These are phyloP conservation scores for Amanita rimosa DNA, from an alignment of 768 basidiomycete species.

Conservation along the genomic window DNA sequence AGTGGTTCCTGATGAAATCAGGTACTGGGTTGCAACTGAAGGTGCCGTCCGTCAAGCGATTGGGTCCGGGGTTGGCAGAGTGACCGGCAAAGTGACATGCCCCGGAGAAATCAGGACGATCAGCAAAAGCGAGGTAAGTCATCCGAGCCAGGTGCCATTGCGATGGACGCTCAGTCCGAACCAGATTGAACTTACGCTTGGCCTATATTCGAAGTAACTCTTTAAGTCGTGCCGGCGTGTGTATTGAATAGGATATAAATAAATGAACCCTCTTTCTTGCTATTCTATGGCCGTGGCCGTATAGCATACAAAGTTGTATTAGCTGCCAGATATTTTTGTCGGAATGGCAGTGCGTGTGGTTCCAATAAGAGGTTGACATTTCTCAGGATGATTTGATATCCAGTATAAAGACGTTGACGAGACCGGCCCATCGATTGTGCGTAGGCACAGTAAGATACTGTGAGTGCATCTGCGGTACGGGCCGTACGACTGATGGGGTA, in stretches of 20 bases:
- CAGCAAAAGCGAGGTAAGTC: constrained; percentile 55
- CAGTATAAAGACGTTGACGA: background rate
- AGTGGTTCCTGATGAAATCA: constrained; percentile 69
- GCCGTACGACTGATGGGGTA: background rate
- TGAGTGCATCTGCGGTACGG: background rate
- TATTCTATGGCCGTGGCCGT: background rate
- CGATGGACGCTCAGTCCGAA: background rate
- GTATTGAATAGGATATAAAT: constrained; percentile 3
- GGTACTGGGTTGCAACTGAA: constrained; percentile 68
- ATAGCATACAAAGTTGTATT: background rate
- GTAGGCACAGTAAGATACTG: background rate
- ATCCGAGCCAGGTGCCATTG: background rate
- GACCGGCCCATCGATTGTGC: background rate
- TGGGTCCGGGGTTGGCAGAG: constrained; percentile 46
- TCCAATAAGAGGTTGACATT: background rate
- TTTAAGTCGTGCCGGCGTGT: background rate
- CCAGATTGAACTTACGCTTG: constrained; percentile 34
- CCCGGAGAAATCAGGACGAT: constrained; percentile 77
- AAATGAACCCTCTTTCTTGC: constrained; percentile 3
- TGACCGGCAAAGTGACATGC: constrained; percentile 49
- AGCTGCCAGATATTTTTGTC: background rate
- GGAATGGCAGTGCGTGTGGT: background rate
- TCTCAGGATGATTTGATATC: background rate
- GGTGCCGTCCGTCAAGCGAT: constrained; percentile 44
- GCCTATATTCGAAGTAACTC: constrained; percentile 21